Base-by-base conservation (phyloP, 2,329 filamentous ascomycete genomes). In the Gaeumannomyces sp. region DNA sequence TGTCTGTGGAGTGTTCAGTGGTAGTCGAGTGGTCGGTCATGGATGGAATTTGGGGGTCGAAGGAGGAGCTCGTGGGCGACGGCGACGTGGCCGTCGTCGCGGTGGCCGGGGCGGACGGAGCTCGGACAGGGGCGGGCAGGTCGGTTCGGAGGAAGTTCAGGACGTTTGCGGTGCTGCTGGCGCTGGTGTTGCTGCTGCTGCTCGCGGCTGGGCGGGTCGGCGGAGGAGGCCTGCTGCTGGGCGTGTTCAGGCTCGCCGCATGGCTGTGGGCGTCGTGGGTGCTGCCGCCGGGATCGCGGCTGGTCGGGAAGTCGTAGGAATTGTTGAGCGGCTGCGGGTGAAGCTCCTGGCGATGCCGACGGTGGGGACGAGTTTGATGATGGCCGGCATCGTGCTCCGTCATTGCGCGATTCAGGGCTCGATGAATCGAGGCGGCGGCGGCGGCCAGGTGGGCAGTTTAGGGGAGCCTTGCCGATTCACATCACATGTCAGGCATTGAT, bases 121-220 rank as follows among this genome's bases (percentile, higher is more conserved):
- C 33, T 35, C 33, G 10, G 33, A 10, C 33, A 35, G 33, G 33
- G 33, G 33, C 33, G 45, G 19, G 19, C 45, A 19, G 45, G 19
- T 53, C 45, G 45, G 22, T 7, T 53, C 45, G 45, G 22, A n/a
- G 22, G 45, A 19, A 11, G 45, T n/a, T n/a, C 22, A n/a, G 19
- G 22, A n/a, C 45, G 45, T 31, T 16, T 59, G 57, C 57, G 25
- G 25, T 19, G 13, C 57, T 59, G 67, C 78, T 83, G 64, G 81
- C 77, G 69, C 81, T 79, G 11, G 76, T 76, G 59, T 81, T 80
- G 69, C 79, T 76, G 69, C 77, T 78, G 16, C 69, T 11, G 57
- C 57, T 59, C 57, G 57, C 19, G 22, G 45, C 19, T 8, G 45
- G 45, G 45, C 5, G 45, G 22, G 45, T 53, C 45, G 45, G 45